Percentiles rank a stretch among this genome's conserved stretches.
phyloP scores from a whole-genome alignment of 768 basidiomycete species.

The Cystofilobasidium ferigula region DNA sequence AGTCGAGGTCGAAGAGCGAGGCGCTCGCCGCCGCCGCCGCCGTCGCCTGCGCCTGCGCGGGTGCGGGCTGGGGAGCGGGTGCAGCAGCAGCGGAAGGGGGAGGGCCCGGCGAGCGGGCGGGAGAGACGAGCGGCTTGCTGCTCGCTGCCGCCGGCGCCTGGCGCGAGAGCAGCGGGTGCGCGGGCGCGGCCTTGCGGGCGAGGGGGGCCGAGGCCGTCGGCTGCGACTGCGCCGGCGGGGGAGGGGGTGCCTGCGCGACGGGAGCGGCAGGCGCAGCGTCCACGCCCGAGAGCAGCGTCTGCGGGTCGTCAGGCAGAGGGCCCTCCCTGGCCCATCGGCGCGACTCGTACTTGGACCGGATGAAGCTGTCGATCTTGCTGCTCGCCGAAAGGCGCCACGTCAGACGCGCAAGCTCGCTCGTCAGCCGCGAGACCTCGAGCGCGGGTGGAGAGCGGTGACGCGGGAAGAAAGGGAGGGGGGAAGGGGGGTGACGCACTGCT shows the following conservation, averaged over 20 bases:
- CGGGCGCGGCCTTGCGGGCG: constrained; percentile 24
- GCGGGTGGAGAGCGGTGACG: too few relatives aligned
- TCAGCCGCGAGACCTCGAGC: too few relatives aligned
- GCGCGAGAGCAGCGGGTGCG: constrained; percentile 35
- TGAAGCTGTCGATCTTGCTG: constrained; percentile 96
- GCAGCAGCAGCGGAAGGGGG: constrained; percentile 30
- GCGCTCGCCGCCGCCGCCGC: constrained; percentile 17
- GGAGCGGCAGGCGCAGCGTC: constrained; percentile 32
- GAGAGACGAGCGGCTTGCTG: constrained; percentile 21
- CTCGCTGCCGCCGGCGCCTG: constrained; percentile 25
- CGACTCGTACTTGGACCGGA: constrained; percentile 92
- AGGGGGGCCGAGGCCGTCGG: constrained; percentile 26
- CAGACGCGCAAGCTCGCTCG: too few relatives aligned
- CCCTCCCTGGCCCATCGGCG: constrained; percentile 88
- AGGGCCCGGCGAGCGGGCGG: constrained; percentile 24
- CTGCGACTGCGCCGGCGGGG: constrained; percentile 30
- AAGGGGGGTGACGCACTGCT: constrained; percentile 58
- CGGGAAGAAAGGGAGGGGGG: neutral
- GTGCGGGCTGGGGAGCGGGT: neutral
- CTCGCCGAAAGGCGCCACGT: too few relatives aligned
- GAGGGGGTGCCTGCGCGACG: neutral
- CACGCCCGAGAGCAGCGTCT: constrained; percentile 48
- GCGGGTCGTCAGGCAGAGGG: constrained; percentile 69
- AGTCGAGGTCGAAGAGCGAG: constrained; percentile 69
- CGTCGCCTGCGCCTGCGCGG: constrained; percentile 1